Base-by-base conservation (phyloP, 106 monocot genomes). In the Ottelia alismoides region DNA sequence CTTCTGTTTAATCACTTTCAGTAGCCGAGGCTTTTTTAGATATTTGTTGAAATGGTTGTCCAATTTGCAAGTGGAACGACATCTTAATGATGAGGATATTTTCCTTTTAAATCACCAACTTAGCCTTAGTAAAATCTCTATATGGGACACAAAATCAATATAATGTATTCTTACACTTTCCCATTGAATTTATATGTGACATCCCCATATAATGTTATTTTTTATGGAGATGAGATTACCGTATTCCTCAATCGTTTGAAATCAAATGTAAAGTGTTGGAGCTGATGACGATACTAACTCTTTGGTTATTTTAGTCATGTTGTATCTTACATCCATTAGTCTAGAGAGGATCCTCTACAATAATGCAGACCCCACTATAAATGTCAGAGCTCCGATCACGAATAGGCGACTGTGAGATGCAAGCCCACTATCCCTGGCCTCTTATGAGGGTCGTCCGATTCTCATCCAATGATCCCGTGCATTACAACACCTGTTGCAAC, bases 181-280 rank as follows among this genome's bases (percentile, higher is more conserved):
- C 96, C 89, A 3, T 65, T 98, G 27, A 98, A 98, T 67, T 72
- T 98, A 55, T 98, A 88, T 24, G 96, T 98, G 14, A 89, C 89
- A 11, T 85, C 96, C 16, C 96, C 96, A 30, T 98, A 98, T 57
- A 98, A 98, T 82, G 96, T 89, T 66, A 89, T 89, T 85, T 98
- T 98, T 75, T 88, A 98, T 65, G 96, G 96, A 26, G 96, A 98
- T 82, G 96, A 98, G 62, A 98, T 98, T 88, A 98, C 89, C 66
- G 89, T 75, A 85, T 98, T 62, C 89, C 96, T 35, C 96, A 98
- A 60, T 98, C 96, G 9, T 98, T 89, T 77, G 96, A 98, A 73
- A 98, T 85, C 27, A 78, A 89, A 65, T 81, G 89, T 20, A 89
- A 98, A 67, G 96, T 98, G 19, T 56, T 89, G 62, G 96, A 98